These are phyloP conservation scores for Picochlorum sp. DNA, from an alignment of 139 green algal genomes.

Conservation along the genomic window DNA sequence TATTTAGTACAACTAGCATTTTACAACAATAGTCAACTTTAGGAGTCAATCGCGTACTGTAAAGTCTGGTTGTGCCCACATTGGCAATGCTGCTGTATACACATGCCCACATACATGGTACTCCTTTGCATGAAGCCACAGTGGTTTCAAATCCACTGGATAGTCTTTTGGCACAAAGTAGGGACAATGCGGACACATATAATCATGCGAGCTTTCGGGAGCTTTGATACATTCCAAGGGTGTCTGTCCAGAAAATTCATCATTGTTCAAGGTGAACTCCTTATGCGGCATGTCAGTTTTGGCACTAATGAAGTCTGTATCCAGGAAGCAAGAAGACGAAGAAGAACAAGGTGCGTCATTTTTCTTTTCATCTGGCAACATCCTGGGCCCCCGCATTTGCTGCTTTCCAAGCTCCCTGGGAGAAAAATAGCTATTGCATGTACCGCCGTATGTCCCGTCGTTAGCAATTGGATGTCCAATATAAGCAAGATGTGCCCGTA, in stretches of 20 bases:
- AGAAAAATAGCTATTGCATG: background rate
- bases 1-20: too few species aligned
- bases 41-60: background rate
- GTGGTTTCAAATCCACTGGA: constrained; percentile 23
- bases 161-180: constrained; percentile 19
- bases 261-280: too few species aligned
- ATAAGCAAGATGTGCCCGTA: constrained; percentile 54
- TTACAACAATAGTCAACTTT: background rate
- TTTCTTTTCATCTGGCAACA: too few species aligned
- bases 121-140: constrained; percentile 61
- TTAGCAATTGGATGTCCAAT: constrained; percentile 67
- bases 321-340: too few species aligned
- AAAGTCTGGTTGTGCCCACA: constrained; percentile 36
- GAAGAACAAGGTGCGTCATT: too few species aligned
- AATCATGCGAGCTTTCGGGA: background rate
- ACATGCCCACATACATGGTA: constrained; percentile 37
- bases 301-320: too few species aligned
- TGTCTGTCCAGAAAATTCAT: too few species aligned
- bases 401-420: background rate
- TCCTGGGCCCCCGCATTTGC: too few species aligned
- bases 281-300: too few species aligned
- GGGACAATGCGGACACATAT: constrained; percentile 30
- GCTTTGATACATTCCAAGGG: too few species aligned
- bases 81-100: constrained; percentile 43
- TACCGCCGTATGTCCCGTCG: constrained; percentile 53